Base-by-base conservation (phyloP, 1,139 yeast species). In the Zygoascus sp. region DNA sequence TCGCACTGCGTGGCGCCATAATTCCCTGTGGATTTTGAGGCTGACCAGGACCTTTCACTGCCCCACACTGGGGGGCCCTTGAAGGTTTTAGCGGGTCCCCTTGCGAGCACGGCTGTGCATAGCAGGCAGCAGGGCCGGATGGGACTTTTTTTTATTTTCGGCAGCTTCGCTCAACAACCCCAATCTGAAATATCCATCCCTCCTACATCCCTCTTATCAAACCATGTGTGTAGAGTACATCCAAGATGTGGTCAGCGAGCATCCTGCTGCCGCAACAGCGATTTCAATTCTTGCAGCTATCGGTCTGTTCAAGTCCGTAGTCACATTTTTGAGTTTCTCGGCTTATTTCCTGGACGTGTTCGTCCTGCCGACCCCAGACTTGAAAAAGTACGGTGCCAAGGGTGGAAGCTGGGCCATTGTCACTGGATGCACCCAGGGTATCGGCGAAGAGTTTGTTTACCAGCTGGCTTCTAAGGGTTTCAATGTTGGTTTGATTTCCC, bases 371-470 rank as follows among this genome's bases (percentile, higher is more conserved):
- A 69, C 81, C 5, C 80, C 80, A 40, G 72, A 77, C 62, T 81
- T 76, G 61, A 60, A 62, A 44, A 81, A 79, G 63, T 89, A 88
- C 62, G 96, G 97, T n/a, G 77, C 83, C 37, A 47, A 42, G n/a
- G 50, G 50, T 47, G 59, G 51, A 13, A 69, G 69, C 43, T 88
- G 96, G 95, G 97, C 97, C 6, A 84, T 92, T 28, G 77, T 92
- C 21, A 92, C 98, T 5, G 99, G 99, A 50, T 95, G 97, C 5
- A 87, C 97, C 43, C 98, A 92, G 65, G 98, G 99, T 36, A 84
- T 92, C 61, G 99, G 99, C 50, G 88, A 89, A 62, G 96, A 92
- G 64, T 92, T 78, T 62, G 83, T 96, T 1, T 63, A 70, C 28
- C 97, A 92, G 69, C 75, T 92, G 68, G 98, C 98, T 16, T 67